Evolutionary conservation across 768 basidiomycete species (phyloP), one percentile per base, ranked within the genome.

Genomic region (Rhodocollybia butyracea): DNA sequence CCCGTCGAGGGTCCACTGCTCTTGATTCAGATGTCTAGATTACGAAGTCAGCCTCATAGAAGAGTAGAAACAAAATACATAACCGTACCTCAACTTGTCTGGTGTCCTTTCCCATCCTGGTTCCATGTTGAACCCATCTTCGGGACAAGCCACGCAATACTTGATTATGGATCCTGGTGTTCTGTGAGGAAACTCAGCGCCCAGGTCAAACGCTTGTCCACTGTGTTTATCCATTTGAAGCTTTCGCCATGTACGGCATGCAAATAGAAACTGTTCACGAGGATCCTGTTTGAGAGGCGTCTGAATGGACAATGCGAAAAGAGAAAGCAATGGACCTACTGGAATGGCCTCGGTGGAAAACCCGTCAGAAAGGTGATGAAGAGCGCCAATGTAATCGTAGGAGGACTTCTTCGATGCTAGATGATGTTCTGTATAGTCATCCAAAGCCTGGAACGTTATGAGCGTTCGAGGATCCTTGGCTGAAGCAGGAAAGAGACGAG

Each of bases 51-150:
- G 17, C 21, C 17, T n/a, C 6, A 17, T 12, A 40, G n/a, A n/a
- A n/a, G n/a, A 15, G 6, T 40, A 6, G 21, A 40, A 36, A 36
- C 10, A 8, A 36, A 8, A 8, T 8, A 8, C 17, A 21, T 63
- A 57, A 1, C 53, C 42, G 38, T 65, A 59, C 11, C 63, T 67
- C 51, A 46, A 17, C 5, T 46, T 10, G 13, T 21, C 5, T 26
- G 45, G 45, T 8, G 29, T 30, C 5, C 24, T 46, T 24, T 46
- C 45, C 45, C 45, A 46, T 21, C n/a, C 57, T 29, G 61, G 30
- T 8, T 63, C 61, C n/a, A 70, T 57, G 55, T 70, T 70, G 50
- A 70, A 42, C 22, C 60, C 59, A 45, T 60, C 41, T 31, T 71
- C 62, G 12, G 68, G 70, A 50, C 70, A 71, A 17, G 64, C 59